Evolutionary conservation across 495 filamentous ascomycete species (phyloP), one percentile per base, ranked within the genome.

Genomic region (Pseudotulostoma volvatum): DNA sequence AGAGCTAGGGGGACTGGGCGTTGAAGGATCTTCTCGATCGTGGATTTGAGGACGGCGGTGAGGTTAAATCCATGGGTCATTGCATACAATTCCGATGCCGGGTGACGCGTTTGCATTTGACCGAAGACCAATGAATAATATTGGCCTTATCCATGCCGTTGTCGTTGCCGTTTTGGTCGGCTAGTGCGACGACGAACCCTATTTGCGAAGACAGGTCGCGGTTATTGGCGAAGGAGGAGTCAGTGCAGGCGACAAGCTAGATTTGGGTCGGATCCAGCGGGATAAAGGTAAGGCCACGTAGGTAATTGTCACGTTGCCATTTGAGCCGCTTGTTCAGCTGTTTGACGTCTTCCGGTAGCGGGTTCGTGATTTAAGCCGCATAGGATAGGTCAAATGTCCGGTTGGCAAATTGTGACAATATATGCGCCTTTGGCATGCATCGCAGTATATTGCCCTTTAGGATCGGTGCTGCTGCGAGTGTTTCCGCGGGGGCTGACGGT

Each of bases 221-320:
- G 17, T 49, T 49, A 43, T 49, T 49, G 11, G 33, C 28, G 31
- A 49, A 49, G n/a, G 23, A 42, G 7, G 5, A 14, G 41, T 46
- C 20, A n/a, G 38, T 34, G 25, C 43, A 43, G 9, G 43, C 18
- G 18, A 32, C 20, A 1, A 46, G 23, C n/a, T 45, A 33, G 31
- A 7, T 2, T 7, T n/a, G 21, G 3, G 11, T 13, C 28, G 28
- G 1, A n/a, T 37, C 3, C 0, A 37, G 3, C 7, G 21, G 21
- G 16, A 23, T n/a, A n/a, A 37, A 37, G 1, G 21, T 11, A 21
- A 37, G 9, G 13, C 35, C 9, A 3, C 9, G 2, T 0, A 3
- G 7, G 8, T 1, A 13, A 8, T 37, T 37, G 9, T 37, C 16
- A 23, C 21, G 0, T 7, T 37, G 9, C 18, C 9, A 37, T 37